A percentile compares a stretch with the other conserved stretches of the same genome.
Evolutionary conservation across 1,284 basidiomycete genomes (phyloP).

Genomic region (Athelia psychrophila): DNA sequence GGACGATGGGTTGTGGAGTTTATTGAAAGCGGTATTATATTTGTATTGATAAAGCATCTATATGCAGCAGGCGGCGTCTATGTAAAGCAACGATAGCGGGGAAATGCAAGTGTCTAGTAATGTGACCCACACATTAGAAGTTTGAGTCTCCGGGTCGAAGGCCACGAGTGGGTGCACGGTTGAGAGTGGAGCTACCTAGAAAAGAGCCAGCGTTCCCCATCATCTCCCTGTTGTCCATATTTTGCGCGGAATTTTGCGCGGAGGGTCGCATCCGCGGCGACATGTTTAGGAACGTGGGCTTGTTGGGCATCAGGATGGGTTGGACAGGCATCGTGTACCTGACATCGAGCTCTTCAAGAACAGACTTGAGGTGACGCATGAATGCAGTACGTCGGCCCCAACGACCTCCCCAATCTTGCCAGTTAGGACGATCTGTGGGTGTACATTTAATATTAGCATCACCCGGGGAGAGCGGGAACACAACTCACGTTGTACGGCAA

Average conservation of each 20-base stretch:
- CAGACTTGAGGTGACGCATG: constrained; percentile 68
- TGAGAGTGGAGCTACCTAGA: constrained; percentile 15
- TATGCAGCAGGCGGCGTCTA: no score
- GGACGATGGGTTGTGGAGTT: no score
- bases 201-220: constrained; percentile 23
- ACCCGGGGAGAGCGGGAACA: not conserved
- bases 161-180: constrained; percentile 16
- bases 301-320: constrained; percentile 55
- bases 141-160: constrained; percentile 5
- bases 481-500: constrained; percentile 74
- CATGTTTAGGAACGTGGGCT: constrained; percentile 10
- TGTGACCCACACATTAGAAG: no score
- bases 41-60: no score
- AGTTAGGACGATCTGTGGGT: constrained; percentile 68
- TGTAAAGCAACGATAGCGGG: no score
- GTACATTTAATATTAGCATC: constrained; percentile 1
- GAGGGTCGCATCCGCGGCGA: not conserved
- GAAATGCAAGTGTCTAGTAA: no score
- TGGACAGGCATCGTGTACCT: constrained; percentile 70
- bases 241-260: constrained; percentile 1
- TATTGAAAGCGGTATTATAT: no score
- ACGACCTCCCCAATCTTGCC: constrained; percentile 85
- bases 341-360: constrained; percentile 72
- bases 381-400: constrained; percentile 70
- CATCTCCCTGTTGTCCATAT: constrained; percentile 11